A percentile compares a stretch with the other conserved stretches of the same genome.
Conservation (phyloP, 768 basidiomycete genomes). For the Boletus coccyginus region DNA sequence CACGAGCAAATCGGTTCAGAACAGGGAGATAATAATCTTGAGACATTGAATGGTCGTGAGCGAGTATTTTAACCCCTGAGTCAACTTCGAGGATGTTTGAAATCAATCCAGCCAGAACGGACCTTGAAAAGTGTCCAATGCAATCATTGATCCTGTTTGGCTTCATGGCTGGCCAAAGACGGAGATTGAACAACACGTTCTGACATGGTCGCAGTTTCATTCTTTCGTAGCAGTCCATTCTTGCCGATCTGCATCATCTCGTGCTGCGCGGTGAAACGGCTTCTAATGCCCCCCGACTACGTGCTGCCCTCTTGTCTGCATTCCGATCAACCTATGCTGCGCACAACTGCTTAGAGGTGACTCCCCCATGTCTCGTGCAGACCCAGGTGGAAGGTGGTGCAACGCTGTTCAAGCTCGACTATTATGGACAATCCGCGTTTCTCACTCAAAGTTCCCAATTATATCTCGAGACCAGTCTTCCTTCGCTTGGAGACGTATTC, state of each 20-base stretch:
- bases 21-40: too few species aligned
- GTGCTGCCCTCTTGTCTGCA: conserved; percentile 74
- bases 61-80: too few species aligned
- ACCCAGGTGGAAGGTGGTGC: conserved; percentile 98
- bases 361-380: conserved; percentile 95
- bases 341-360: conserved; percentile 83
- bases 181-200: too few species aligned
- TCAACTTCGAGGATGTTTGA: too few species aligned
- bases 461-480: conserved; percentile 95
- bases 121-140: too few species aligned
- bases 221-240: conserved; percentile 67
- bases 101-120: too few species aligned
- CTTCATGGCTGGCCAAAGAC: too few species aligned
- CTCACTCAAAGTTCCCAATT: conserved; percentile 96
- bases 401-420: conserved; percentile 92
- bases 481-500: conserved; percentile 93
- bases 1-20: too few species aligned
- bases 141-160: too few species aligned
- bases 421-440: conserved; percentile 92
- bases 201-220: background rate
- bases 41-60: too few species aligned
- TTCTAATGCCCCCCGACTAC: conserved; percentile 85
- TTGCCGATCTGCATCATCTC: conserved; percentile 91
- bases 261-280: conserved; percentile 94
- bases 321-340: conserved; percentile 69